Conservation (phyloP, 805 yeast genomes). For the Wickerhamiella parazyma region DNA sequence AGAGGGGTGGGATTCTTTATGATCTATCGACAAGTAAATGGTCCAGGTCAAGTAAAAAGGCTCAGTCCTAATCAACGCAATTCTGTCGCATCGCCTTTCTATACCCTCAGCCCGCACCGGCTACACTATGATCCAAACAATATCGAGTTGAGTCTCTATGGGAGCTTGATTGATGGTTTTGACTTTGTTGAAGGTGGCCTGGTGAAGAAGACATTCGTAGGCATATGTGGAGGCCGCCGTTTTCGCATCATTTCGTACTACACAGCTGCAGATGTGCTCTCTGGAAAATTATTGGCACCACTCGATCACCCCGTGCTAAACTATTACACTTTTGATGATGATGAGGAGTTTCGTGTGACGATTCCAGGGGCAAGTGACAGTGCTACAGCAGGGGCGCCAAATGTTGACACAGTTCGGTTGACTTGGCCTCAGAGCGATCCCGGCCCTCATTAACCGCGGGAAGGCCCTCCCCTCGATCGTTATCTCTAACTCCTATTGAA, state of each 20-base stretch:
- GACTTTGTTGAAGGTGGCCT: constrained; percentile 60
- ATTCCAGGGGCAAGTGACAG: background rate
- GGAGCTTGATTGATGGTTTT: constrained; percentile 44
- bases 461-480: too few relatives aligned
- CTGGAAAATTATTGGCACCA: background rate
- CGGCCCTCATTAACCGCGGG: too few relatives aligned
- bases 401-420: background rate
- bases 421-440: background rate
- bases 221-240: constrained; percentile 24
- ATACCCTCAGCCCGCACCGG: background rate
- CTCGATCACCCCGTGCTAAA: background rate
- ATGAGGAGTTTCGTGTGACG: background rate
- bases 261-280: constrained; percentile 50
- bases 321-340: background rate
- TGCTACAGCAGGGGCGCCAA: background rate
- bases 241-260: constrained; percentile 68
- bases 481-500: too few relatives aligned
- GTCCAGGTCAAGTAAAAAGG: background rate
- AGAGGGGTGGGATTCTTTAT: constrained; percentile 74
- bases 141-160: constrained; percentile 28
- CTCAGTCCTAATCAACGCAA: background rate
- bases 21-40: constrained; percentile 57
- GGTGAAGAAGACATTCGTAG: constrained; percentile 63
- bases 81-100: background rate
- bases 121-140: background rate